phyloP scores from a whole-genome alignment of 345 rosid genomes.

The Limnanthes douglasii region DNA sequence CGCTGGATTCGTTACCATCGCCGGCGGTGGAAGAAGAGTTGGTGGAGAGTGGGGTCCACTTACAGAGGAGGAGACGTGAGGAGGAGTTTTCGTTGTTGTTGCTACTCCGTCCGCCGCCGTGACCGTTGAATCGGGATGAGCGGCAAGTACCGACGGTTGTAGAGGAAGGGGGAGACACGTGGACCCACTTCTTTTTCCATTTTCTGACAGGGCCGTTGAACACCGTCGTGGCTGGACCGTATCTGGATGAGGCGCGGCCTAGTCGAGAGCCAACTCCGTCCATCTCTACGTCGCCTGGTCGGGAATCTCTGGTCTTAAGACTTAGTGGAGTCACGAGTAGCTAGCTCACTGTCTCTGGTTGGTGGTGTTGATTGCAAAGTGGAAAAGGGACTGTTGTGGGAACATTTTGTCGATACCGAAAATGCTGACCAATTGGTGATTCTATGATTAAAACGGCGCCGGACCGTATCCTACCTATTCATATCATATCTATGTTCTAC shows the following conservation, averaged over 20 bases:
- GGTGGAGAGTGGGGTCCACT: conserved; percentile 78
- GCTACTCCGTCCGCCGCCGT: conserved; percentile 15
- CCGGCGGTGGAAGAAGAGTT: conserved; percentile 15
- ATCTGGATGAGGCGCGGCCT: conserved; percentile 73
- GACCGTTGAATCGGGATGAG: conserved; percentile 35
- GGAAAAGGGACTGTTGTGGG: too few species aligned
- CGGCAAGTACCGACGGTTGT: conserved; percentile 17
- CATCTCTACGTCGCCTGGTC: conserved; percentile 19
- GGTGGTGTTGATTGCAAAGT: not conserved
- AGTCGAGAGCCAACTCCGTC: conserved; percentile 85
- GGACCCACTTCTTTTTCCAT: conserved; percentile 99
- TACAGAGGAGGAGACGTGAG: conserved; percentile 60
- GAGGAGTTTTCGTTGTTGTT: conserved; percentile 15
- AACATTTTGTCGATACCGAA: too few species aligned
- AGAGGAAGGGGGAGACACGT: conserved; percentile 43
- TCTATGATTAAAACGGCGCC: too few species aligned
- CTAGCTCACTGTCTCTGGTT: too few species aligned
- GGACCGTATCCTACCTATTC: too few species aligned
- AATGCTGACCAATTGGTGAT: too few species aligned
- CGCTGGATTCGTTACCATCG: conserved; percentile 14
- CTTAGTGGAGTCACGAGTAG: too few species aligned
- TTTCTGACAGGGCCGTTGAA: conserved; percentile 86
- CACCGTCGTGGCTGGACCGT: conserved; percentile 52
- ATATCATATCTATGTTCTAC: too few species aligned
- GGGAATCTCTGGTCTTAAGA: not conserved